Evolutionary conservation across 2,329 filamentous ascomycete species (phyloP).

Genomic region (Trichoderma cornu-damae): DNA sequence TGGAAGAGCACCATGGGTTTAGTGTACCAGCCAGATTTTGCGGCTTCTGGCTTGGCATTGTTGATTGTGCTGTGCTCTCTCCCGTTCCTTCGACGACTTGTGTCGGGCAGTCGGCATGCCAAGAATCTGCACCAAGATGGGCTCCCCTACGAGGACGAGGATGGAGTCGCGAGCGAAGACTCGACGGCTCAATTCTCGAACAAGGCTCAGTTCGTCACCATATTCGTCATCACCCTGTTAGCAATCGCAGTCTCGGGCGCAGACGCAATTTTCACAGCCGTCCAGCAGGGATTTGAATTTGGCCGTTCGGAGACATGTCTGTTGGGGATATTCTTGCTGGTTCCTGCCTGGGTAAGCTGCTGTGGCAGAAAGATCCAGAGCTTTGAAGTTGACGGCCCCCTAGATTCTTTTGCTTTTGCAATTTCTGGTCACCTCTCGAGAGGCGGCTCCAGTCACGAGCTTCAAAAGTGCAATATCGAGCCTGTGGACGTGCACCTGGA

Average conservation of each 20-base stretch:
- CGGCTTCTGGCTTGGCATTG: neutral
- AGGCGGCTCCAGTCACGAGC: neutral
- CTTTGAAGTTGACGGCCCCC: neutral
- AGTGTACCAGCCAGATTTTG: neutral
- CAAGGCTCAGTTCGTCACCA: neutral
- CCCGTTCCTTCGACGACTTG: neutral
- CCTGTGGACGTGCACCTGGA: neutral
- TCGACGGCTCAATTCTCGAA: conserved; percentile 5
- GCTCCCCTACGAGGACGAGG: neutral
- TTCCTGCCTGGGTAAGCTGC: neutral
- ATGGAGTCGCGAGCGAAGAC: conserved; percentile 6
- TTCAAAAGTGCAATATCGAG: conserved; percentile 1
- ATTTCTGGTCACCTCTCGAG: neutral
- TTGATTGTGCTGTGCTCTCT: neutral
- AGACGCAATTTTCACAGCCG: conserved; percentile 5
- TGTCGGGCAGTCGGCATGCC: neutral
- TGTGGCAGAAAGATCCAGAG: neutral
- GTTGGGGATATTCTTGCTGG: neutral
- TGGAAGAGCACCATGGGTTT: neutral
- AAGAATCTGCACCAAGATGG: conserved; percentile 1
- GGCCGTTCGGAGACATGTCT: neutral
- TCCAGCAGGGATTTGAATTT: neutral
- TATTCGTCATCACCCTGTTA: neutral
- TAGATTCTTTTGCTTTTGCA: conserved; percentile 2
- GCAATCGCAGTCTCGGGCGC: neutral